Conservation (phyloP, 1,284 basidiomycete genomes). For the Moesziomyces sp. region DNA sequence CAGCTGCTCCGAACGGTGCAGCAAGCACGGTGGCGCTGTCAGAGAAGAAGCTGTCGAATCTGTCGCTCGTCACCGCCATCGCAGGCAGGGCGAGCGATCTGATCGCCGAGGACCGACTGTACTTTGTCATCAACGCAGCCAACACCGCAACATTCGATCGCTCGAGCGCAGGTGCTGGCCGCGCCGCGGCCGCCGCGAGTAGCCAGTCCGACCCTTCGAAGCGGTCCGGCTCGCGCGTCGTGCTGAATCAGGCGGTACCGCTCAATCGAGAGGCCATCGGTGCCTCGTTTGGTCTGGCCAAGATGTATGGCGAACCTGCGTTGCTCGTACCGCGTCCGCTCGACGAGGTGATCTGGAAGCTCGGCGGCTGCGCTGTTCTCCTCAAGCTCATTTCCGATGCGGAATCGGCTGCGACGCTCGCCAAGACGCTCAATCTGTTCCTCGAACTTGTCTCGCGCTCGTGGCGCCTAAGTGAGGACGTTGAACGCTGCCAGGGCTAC, state of each 20-base stretch:
- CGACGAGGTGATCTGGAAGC: conserved; percentile 82
- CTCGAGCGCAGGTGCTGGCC: conserved; percentile 1
- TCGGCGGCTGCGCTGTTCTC: conserved; percentile 82
- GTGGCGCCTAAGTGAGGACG: conserved; percentile 74
- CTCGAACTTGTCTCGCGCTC: conserved; percentile 81
- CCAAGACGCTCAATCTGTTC: conserved; percentile 78
- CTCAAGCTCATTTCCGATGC: conserved; percentile 74
- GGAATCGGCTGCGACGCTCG: conserved; percentile 77
- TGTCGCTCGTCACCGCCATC: conserved; percentile 54
- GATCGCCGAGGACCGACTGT: conserved; percentile 48
- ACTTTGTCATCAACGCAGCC: conserved; percentile 55
- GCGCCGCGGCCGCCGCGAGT: background rate
- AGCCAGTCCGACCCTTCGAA: conserved; percentile 16
- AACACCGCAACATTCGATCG: conserved; percentile 44
- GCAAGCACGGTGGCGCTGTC: conserved; percentile 2
- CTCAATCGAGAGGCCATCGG: conserved; percentile 43
- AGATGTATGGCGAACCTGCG: conserved; percentile 67
- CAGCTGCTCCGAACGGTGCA: conserved; percentile 4
- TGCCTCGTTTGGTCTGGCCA: conserved; percentile 44
- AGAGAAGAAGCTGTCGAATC: conserved; percentile 45
- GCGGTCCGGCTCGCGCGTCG: conserved; percentile 27
- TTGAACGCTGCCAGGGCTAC: conserved; percentile 70
- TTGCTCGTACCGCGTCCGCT: conserved; percentile 75
- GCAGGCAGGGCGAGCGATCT: conserved; percentile 43
- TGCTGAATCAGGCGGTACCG: conserved; percentile 54